Evolutionary conservation across 1,139 yeast species (phyloP).

Genomic region (Candida freyschussii): DNA sequence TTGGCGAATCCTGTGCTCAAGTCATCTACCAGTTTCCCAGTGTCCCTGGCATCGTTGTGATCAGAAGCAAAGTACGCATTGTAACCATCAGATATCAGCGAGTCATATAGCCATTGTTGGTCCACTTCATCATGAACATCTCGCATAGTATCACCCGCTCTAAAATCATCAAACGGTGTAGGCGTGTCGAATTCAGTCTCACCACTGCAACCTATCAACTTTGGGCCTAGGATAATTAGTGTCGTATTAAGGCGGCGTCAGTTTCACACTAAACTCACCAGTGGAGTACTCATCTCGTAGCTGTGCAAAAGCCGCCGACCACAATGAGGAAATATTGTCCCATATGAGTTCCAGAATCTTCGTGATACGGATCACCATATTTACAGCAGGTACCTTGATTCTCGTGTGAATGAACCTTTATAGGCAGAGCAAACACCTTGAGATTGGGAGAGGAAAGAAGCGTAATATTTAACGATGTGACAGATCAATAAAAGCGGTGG

Average conservation of each 20-base stretch:
- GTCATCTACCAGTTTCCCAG: too few relatives aligned
- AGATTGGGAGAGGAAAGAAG: too few relatives aligned
- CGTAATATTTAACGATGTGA: too few relatives aligned
- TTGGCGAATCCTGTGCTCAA: too few relatives aligned
- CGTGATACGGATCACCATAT: too few relatives aligned
- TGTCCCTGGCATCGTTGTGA: too few relatives aligned
- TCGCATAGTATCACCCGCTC: not conserved
- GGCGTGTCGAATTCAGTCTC: not conserved
- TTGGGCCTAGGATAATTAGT: slow-evolving; percentile 2
- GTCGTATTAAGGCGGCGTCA: not conserved
- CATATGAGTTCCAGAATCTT: not conserved
- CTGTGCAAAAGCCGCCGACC: slow-evolving; percentile 10
- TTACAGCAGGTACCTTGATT: too few relatives aligned
- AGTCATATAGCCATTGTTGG: too few relatives aligned
- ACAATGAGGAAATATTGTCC: slow-evolving; percentile 2
- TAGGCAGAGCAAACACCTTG: too few relatives aligned
- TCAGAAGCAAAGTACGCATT: too few relatives aligned
- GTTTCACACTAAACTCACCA: slow-evolving; percentile 2
- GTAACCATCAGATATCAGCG: not conserved
- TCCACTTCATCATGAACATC: not conserved
- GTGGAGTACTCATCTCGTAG: not conserved
- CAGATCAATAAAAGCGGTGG: too few relatives aligned
- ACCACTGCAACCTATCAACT: slow-evolving; percentile 2
- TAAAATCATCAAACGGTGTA: not conserved
- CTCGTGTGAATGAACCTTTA: too few relatives aligned